phyloP scores from a whole-genome alignment of 768 basidiomycete species.

The Mycena rosella region DNA sequence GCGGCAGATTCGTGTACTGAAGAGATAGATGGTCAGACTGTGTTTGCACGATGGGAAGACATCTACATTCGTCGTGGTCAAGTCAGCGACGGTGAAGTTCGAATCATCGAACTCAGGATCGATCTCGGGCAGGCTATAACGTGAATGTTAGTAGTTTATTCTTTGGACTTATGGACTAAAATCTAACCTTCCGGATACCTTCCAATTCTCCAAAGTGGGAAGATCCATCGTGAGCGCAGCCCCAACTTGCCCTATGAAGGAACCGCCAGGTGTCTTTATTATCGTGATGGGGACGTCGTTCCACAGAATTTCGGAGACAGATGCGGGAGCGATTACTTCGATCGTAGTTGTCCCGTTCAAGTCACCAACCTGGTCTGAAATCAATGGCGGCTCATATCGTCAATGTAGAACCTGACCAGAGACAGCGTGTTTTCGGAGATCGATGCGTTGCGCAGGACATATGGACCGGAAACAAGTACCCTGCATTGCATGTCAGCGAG shows the following conservation, averaged over 20 bases:
- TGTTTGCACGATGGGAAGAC: background rate
- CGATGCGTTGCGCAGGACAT: constrained; percentile 63
- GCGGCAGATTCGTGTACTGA: constrained; percentile 65
- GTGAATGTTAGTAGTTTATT: constrained; percentile 9
- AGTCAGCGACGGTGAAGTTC: constrained; percentile 55
- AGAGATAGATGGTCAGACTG: constrained; percentile 5
- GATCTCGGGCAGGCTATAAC: constrained; percentile 63
- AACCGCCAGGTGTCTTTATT: constrained; percentile 45
- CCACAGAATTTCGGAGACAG: constrained; percentile 54
- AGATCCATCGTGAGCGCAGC: constrained; percentile 41
- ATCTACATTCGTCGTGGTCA: constrained; percentile 59
- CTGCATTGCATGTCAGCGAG: constrained; percentile 37
- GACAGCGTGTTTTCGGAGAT: constrained; percentile 52
- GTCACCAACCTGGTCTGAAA: constrained; percentile 57
- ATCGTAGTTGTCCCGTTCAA: constrained; percentile 61
- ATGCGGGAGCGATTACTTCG: constrained; percentile 57
- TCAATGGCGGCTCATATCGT: background rate
- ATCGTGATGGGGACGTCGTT: constrained; percentile 49
- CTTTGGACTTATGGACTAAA: background rate
- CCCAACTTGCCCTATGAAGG: constrained; percentile 45
- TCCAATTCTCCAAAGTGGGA: constrained; percentile 59
- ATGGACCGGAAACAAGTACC: constrained; percentile 65
- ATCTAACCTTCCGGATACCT: constrained; percentile 57
- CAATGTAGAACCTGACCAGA: constrained; percentile 44
- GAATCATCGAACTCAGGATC: constrained; percentile 62